Evolutionary conservation across 1,284 basidiomycete genomes (phyloP), one percentile per base, ranked within the genome.

Genomic region (Rhizopogon parksii): DNA sequence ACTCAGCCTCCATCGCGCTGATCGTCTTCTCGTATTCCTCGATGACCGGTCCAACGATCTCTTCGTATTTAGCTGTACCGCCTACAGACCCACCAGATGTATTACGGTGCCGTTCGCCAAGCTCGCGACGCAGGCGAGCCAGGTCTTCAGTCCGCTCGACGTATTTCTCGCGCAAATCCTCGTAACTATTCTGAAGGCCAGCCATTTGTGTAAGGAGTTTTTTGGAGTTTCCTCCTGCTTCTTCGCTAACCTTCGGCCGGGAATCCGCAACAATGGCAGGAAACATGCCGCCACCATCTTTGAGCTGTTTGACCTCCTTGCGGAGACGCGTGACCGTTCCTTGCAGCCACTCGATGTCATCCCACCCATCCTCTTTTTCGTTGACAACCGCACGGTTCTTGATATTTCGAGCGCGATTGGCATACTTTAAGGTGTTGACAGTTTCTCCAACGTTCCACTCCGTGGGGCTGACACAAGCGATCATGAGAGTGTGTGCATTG

Each of bases 21-120:
- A 99, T 95, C 1, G 94, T 93, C 76, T 95, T 95, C 73, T 99
- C 95, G 69, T 99, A 99, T 73, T 98, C 95, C 67, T 95, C 88
- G 52, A 99, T 97, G 60, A 99, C 93, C 6, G 95, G 95, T 35
- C 94, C 95, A 17, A 98, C 94, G 52, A 96, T 95, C 67, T 94
- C 90, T 62, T 96, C 91, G 65, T 97, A 98, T 67, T 88, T 91
- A 47, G 77, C 82, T 5, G 85, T 83, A 35, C 79, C 83, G n/a
- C 80, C 82, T 35, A 82, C 62, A 36, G 80, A 78, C 17, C 86
- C 83, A n/a, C 80, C 78, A n/a, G 73, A 71, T 60, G 67, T 75
- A 55, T 59, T 61, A 8, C 86, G 77, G 57, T 85, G 82, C 61
- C 74, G 80, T 62, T 88, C 88, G 27, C 85, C 87, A 24, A 89